phyloP scores from a whole-genome alignment of 805 yeast species.

The Wickerhamomyces rabaulensis region DNA sequence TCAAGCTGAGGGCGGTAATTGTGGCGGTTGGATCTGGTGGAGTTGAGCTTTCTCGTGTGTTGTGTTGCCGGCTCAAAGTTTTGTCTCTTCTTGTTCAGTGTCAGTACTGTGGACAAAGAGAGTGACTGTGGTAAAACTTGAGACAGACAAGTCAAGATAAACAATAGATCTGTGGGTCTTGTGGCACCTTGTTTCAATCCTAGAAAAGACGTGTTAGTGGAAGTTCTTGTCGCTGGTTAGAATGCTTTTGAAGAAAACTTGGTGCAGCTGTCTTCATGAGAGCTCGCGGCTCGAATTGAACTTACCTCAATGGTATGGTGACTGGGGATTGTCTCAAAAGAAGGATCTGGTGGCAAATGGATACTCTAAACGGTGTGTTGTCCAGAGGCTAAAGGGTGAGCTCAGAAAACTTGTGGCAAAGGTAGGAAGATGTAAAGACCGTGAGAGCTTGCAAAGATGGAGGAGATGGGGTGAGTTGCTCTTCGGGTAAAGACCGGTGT shows the following conservation, averaged over 20 bases:
- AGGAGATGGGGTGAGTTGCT: not conserved
- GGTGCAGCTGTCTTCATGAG: not conserved
- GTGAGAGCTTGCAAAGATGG: not conserved
- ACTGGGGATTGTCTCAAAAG: not conserved
- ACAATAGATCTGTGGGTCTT: no score
- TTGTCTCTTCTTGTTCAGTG: not conserved
- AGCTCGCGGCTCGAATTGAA: not conserved
- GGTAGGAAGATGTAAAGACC: not conserved
- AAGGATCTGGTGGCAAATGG: not conserved
- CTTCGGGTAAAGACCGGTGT: not conserved
- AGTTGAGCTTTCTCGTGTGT: not conserved
- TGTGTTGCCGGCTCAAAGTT: not conserved
- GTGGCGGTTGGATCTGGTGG: not conserved
- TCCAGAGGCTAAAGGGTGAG: not conserved
- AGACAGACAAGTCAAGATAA: not conserved
- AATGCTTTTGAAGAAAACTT: not conserved
- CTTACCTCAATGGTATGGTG: not conserved
- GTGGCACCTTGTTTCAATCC: no score
- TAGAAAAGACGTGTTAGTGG: not conserved
- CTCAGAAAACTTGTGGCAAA: not conserved
- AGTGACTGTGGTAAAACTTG: no score
- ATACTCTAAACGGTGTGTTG: not conserved
- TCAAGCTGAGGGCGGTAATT: no score
- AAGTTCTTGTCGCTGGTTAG: not conserved
- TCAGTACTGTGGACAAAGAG: no score